Base-by-base conservation (phyloP, 2,329 filamentous ascomycete species). In the Botrytis paeoniae region DNA sequence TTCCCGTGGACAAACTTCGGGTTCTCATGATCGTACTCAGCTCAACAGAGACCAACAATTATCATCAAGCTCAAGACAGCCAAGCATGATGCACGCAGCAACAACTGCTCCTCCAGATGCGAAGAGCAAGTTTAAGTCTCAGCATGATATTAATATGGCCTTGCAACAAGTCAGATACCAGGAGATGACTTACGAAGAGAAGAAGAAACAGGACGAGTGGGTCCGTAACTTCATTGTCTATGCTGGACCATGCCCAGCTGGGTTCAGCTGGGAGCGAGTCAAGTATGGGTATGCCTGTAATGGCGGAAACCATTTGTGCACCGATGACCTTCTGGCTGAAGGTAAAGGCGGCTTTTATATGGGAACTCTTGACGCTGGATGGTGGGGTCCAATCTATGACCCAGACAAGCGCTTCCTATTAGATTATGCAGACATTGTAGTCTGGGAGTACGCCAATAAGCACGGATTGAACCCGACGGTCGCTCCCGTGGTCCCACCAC, bases 271-370 rank as follows among this genome's bases (percentile, higher is more conserved):
- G 75, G 61, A 61, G 9, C 51, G 77, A 16, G 64, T 73, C 5
- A 65, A 72, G 2, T 41, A 71, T 16, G 78, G 77, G 25, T 79
- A 79, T 64, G 68, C 71, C 22, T 79, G 78, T 54, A 59, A 69
- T 18, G 76, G 75, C 1, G 70, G 72, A 0, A 39, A 71, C 35
- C 77, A 78, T 43, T 70, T 73, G 12, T 74, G 76, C 10, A 74
- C 74, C 3, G 76, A 79, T 51, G 71, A 72, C 6, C 61, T 78
- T 3, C 16, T 79, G 3, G 75, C 74, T 8, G 75, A 78, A 69
- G 76, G 76, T 3, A 76, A 74, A 51, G 75, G 77, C 6, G 76
- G 77, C 0, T 61, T 75, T 18, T 76, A 68, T 29, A 14, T 16
- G 1, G 70, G 70, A 29, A 66, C 60, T 37, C 70, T 71, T 2